These are phyloP conservation scores for Flaveria linearis DNA, from an alignment of 129 eudicot genomes.

Conservation along the genomic window DNA sequence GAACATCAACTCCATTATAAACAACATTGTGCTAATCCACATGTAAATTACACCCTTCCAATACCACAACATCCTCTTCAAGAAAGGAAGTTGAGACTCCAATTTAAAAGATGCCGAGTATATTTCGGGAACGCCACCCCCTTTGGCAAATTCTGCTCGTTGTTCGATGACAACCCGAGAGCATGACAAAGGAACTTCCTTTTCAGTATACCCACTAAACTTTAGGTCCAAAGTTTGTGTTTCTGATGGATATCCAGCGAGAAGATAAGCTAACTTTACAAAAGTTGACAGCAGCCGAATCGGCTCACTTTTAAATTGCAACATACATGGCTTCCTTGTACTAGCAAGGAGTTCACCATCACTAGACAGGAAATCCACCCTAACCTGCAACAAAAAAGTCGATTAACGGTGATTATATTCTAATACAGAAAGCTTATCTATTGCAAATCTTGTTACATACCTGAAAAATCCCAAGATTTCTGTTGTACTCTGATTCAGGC, in stretches of 20 bases:
- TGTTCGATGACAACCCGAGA: constrained; percentile 68
- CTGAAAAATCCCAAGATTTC: constrained; percentile 91
- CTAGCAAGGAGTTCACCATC: constrained; percentile 62
- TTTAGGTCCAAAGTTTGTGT: constrained; percentile 60
- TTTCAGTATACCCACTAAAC: constrained; percentile 62
- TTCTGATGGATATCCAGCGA: constrained; percentile 77
- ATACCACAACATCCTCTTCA: constrained; percentile 70
- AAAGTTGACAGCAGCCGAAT: constrained; percentile 68
- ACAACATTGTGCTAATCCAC: constrained; percentile 61
- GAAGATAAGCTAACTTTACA: constrained; percentile 59
- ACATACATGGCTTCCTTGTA: constrained; percentile 66
- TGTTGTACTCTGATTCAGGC: constrained; percentile 89
- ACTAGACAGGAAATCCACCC: constrained; percentile 69
- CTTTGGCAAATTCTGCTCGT: constrained; percentile 64
- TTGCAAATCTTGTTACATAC: constrained; percentile 37
- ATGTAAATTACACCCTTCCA: constrained; percentile 67
- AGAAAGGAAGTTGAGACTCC: constrained; percentile 71
- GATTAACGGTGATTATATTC: background rate
- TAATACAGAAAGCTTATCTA: background rate
- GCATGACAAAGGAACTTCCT: constrained; percentile 50
- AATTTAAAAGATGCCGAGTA: constrained; percentile 60
- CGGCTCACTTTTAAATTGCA: constrained; percentile 67
- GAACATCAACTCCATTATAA: constrained; percentile 60
- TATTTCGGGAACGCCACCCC: constrained; percentile 82
- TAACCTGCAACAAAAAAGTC: constrained; percentile 51